These are phyloP conservation scores for Linum usitatissimum DNA, from an alignment of 345 rosid species.

Conservation along the genomic window DNA sequence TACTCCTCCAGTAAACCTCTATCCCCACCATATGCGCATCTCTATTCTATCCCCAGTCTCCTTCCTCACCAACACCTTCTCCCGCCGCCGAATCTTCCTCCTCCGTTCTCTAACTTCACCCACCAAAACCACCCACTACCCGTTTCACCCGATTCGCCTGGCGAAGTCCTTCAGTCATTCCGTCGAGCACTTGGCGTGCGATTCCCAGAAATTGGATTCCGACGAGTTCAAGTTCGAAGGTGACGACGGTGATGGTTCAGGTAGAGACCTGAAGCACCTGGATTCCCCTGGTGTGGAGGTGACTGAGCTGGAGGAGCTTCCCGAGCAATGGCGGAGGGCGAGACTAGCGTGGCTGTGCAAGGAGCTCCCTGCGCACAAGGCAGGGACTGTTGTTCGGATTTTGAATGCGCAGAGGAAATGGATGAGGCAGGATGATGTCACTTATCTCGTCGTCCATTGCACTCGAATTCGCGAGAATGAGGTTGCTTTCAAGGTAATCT, in stretches of 20 bases:
- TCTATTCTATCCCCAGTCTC: slow-evolving; percentile 15
- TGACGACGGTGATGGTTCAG: slow-evolving; percentile 4
- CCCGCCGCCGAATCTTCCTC: slow-evolving; percentile 16
- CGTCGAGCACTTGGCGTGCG: slow-evolving; percentile 34
- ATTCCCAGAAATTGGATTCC: not conserved
- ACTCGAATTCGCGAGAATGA: slow-evolving; percentile 79
- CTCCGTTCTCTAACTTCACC: slow-evolving; percentile 1
- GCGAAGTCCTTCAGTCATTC: slow-evolving; percentile 24
- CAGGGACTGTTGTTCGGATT: slow-evolving; percentile 56
- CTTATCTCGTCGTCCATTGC: slow-evolving; percentile 61
- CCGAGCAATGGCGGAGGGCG: slow-evolving; percentile 79
- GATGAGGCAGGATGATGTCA: slow-evolving; percentile 78
- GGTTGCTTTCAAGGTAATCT: slow-evolving; percentile 51
- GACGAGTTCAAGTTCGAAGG: slow-evolving; percentile 10
- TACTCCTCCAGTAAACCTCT: slow-evolving; percentile 6
- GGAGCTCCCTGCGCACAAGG: slow-evolving; percentile 63
- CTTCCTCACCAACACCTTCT: slow-evolving; percentile 20
- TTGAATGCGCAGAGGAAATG: slow-evolving; percentile 80
- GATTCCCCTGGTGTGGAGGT: slow-evolving; percentile 41
- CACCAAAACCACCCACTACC: not conserved
- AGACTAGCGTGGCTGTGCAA: slow-evolving; percentile 91
- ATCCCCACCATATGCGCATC: slow-evolving; percentile 23
- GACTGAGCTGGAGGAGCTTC: slow-evolving; percentile 55
- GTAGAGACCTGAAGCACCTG: slow-evolving; percentile 33
- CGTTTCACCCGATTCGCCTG: slow-evolving; percentile 7